phyloP scores from a whole-genome alignment of 805 yeast genomes.

The Lipomyces mesembrius region DNA sequence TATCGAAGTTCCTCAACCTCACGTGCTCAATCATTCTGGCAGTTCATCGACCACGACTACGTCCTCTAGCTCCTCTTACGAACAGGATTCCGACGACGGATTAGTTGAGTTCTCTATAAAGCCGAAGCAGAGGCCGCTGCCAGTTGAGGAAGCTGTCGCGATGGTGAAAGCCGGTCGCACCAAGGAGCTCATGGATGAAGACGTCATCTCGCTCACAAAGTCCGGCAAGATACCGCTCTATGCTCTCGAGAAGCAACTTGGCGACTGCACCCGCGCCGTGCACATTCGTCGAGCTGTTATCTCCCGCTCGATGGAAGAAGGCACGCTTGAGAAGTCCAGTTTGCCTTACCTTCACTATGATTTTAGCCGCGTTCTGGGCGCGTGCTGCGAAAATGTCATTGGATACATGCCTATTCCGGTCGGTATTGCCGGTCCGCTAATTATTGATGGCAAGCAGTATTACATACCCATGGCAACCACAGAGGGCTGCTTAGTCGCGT shows the following conservation, averaged over 20 bases:
- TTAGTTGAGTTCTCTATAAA: slow-evolving; percentile 37
- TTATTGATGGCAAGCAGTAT: slow-evolving; percentile 83
- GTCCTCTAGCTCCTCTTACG: slow-evolving; percentile 42
- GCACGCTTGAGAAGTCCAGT: slow-evolving; percentile 69
- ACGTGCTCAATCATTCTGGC: slow-evolving; percentile 37
- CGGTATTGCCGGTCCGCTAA: slow-evolving; percentile 96
- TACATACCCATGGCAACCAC: slow-evolving; percentile 99
- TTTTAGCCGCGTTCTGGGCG: slow-evolving; percentile 95
- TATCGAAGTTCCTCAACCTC: slow-evolving; percentile 45
- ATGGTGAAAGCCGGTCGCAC: slow-evolving; percentile 73
- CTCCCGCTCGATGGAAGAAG: slow-evolving; percentile 79
- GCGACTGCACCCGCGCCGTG: slow-evolving; percentile 90
- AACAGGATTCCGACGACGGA: slow-evolving; percentile 45
- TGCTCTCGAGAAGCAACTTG: slow-evolving; percentile 90
- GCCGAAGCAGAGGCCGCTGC: slow-evolving; percentile 39
- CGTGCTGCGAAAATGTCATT: slow-evolving; percentile 98
- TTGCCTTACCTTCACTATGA: slow-evolving; percentile 86
- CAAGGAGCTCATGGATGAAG: slow-evolving; percentile 67
- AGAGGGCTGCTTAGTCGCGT: slow-evolving; percentile 97
- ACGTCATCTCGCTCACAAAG: slow-evolving; percentile 71
- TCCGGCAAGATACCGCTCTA: slow-evolving; percentile 85
- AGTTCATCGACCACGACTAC: slow-evolving; percentile 32
- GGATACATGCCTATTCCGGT: slow-evolving; percentile 97
- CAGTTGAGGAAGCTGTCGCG: slow-evolving; percentile 64
- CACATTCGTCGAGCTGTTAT: slow-evolving; percentile 90